Base-by-base conservation (phyloP, 768 basidiomycete genomes). In the Xerocomus spinulosus region DNA sequence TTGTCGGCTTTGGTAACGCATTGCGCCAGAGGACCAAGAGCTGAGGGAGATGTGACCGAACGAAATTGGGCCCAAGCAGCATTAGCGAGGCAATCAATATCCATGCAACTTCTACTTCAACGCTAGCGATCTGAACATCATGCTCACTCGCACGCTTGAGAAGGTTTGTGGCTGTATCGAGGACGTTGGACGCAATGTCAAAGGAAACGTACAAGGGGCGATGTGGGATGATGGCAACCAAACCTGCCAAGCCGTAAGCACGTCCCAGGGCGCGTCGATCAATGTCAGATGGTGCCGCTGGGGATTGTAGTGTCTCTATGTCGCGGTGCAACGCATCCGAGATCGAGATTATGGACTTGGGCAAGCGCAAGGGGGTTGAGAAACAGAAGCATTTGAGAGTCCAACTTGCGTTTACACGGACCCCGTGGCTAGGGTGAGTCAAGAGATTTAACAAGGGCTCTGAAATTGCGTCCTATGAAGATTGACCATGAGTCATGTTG, bases 21-120 rank as follows among this genome's bases (percentile, higher is more conserved):
- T 99, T 99, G 26, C 96, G 77, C 96, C 96, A 99, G 3, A 99
- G 79, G 0, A 98, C 92, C 33, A 98, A 78, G 15, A 98, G 74
- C 57, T 97, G 95, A 0, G 94, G 88, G 2, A 98, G 78, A 64
- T 99, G 93, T 0, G 92, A 81, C 15, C 91, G 83, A 44, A 97
- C 92, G 55, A 98, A 96, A 57, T 92, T 88, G 3, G 89, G 91
- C 0, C 94, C 95, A 7, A 96, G 81, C 3, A 85, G 79, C 89
- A 97, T 92, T 24, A 98, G 70, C 1, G 92, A 85, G 0, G 88
- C 83, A 45, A 99, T 90, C 29, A 87, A 71, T 12, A 85, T 92
- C 96, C 96, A 98, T 0, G 94, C 92, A 1, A 94, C 85, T 60
- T 95, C 92, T 3, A 96, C 83, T 61, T 95, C 92, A 25, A 89